A percentile compares a stretch with the other conserved stretches of the same genome.
Evolutionary conservation across 2,329 filamentous ascomycete genomes (phyloP).

Genomic region (Mycocentrospora acerina): DNA sequence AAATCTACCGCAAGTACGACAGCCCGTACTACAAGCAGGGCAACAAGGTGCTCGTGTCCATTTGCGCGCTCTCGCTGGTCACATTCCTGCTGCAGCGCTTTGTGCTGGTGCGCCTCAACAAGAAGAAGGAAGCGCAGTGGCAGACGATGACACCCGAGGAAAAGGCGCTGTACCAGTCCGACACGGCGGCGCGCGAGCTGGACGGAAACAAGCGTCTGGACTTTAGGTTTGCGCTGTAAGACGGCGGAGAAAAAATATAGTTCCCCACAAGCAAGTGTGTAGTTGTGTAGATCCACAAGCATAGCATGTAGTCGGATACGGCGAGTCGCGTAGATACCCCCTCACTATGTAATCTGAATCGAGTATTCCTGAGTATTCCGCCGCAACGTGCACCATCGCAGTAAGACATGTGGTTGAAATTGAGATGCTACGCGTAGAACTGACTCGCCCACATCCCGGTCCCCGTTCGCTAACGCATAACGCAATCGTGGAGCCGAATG

Average conservation of each 20-base stretch:
- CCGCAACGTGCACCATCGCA: too few species aligned
- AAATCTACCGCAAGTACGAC: conserved; percentile 57
- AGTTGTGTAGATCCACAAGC: too few species aligned
- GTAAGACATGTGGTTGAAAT: too few species aligned
- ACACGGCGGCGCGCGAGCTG: conserved; percentile 27
- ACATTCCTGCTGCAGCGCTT: conserved; percentile 54
- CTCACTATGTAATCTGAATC: too few species aligned
- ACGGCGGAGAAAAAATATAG: too few species aligned
- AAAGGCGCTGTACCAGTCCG: conserved; percentile 51
- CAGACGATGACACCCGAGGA: conserved; percentile 52
- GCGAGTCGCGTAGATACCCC: too few species aligned
- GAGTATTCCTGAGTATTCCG: too few species aligned
- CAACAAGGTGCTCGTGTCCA: conserved; percentile 54
- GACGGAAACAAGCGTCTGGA: conserved; percentile 45
- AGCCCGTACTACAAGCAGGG: conserved; percentile 56
- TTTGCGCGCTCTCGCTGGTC: conserved; percentile 51
- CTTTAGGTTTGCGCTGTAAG: conserved; percentile 39
- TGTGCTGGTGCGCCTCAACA: conserved; percentile 35
- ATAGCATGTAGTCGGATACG: background rate
- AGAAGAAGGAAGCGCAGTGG: conserved; percentile 50
- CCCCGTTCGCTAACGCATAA: background rate
- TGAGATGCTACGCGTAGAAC: too few species aligned
- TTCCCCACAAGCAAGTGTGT: too few species aligned
- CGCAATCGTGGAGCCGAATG: conserved; percentile 1
- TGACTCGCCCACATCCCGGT: background rate